Evolutionary conservation across 768 basidiomycete genomes (phyloP).

Genomic region (Lactarius tabidus): DNA sequence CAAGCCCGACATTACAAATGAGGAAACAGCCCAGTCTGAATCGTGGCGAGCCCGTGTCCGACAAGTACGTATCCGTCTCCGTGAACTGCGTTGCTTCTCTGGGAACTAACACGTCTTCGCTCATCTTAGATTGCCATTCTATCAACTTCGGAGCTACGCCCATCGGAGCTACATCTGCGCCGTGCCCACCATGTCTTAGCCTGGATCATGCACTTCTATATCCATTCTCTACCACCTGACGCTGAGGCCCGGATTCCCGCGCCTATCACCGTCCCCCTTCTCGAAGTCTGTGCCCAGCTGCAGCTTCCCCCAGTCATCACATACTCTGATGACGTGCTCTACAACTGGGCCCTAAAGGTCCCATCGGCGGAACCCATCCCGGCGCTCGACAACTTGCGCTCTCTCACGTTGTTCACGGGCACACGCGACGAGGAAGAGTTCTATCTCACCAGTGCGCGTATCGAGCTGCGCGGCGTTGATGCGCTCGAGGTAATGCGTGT

Average conservation of each 20-base stretch:
- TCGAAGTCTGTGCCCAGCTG: conserved; percentile 63
- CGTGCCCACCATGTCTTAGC: conserved; percentile 53
- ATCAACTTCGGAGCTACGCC: conserved; percentile 33
- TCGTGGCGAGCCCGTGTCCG: conserved; percentile 43
- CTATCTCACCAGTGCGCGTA: conserved; percentile 79
- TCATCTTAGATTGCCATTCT: conserved; percentile 40
- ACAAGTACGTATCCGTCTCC: conserved; percentile 32
- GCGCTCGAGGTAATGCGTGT: conserved; percentile 82
- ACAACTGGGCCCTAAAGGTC: conserved; percentile 59
- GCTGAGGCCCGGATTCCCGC: conserved; percentile 58
- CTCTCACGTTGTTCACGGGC: conserved; percentile 69
- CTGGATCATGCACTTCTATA: conserved; percentile 55
- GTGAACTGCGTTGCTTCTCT: neutral
- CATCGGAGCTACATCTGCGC: conserved; percentile 46
- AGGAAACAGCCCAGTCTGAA: conserved; percentile 35
- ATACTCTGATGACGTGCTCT: conserved; percentile 88
- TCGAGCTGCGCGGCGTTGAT: conserved; percentile 81
- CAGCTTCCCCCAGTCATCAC: conserved; percentile 85
- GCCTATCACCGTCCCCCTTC: conserved; percentile 67
- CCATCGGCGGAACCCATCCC: conserved; percentile 33
- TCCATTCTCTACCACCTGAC: conserved; percentile 38
- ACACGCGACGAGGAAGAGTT: conserved; percentile 82
- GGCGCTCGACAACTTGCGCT: conserved; percentile 55
- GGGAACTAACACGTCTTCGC: conserved; percentile 10
- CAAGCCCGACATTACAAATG: conserved; percentile 29